phyloP scores from a whole-genome alignment of 176 grass and related monocot species.

The Raddia guianensis region DNA sequence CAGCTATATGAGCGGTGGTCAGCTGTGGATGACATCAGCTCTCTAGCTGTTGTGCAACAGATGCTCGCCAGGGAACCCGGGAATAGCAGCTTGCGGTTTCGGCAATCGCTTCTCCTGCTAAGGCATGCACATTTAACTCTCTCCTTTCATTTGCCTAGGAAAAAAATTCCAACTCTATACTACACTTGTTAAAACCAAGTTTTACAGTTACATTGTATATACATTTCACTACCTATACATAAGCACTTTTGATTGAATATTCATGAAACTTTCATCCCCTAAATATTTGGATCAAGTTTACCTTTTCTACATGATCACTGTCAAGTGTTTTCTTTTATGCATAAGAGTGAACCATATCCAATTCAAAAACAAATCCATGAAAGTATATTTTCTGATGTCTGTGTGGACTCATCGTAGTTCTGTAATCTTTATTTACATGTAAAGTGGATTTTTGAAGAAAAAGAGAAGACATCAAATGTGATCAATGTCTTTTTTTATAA shows the following conservation, averaged over 20 bases:
- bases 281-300: background rate
- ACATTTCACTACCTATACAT: background rate
- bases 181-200: background rate
- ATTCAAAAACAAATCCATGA: constrained; percentile 11
- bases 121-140: constrained; percentile 44
- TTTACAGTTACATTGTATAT: background rate
- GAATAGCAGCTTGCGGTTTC: constrained; percentile 90
- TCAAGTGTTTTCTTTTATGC: background rate
- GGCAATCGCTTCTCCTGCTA: constrained; percentile 87
- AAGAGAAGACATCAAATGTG: background rate
- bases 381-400: background rate
- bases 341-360: background rate
- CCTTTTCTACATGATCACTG: background rate
- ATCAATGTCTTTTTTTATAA: background rate
- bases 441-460: background rate
- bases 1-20: constrained; percentile 96
- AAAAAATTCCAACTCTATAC: background rate
- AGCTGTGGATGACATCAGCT: constrained; percentile 85
- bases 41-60: constrained; percentile 87
- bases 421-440: background rate
- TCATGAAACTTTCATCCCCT: background rate
- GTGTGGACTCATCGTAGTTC: background rate
- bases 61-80: constrained; percentile 85
- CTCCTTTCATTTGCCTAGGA: background rate
- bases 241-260: background rate